Conservation (phyloP, 2,329 filamentous ascomycete genomes). For the Byssothecium circinans region DNA sequence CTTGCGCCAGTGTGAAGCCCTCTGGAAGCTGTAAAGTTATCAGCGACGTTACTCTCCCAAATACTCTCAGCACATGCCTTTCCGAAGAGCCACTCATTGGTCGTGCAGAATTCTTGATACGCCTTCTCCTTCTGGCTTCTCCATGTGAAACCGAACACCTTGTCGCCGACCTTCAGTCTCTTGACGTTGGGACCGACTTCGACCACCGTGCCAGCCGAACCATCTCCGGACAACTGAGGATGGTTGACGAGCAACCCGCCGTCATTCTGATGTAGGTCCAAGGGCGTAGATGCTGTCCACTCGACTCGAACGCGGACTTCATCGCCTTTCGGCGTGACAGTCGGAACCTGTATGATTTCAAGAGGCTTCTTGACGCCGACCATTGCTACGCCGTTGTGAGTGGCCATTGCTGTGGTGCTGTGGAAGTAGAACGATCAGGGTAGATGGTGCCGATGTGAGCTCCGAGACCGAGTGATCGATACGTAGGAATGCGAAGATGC, state of each 20-base stretch:
- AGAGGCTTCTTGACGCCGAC: slow-evolving; percentile 42
- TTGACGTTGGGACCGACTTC: slow-evolving; percentile 52
- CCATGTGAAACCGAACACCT: slow-evolving; percentile 60
- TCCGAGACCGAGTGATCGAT: background rate
- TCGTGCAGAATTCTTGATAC: slow-evolving; percentile 59
- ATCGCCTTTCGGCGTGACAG: slow-evolving; percentile 36
- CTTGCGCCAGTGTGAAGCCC: slow-evolving; percentile 48
- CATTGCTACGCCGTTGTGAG: slow-evolving; percentile 48
- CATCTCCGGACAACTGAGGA: slow-evolving; percentile 56
- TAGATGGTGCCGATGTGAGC: background rate
- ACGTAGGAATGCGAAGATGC: background rate
- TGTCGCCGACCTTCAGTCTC: slow-evolving; percentile 55
- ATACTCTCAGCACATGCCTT: slow-evolving; percentile 14
- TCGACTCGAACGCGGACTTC: slow-evolving; percentile 59
- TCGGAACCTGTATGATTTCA: slow-evolving; percentile 40
- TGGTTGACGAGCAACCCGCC: slow-evolving; percentile 58
- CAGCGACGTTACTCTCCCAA: slow-evolving; percentile 1
- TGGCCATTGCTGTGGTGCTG: slow-evolving; percentile 33
- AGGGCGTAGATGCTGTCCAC: slow-evolving; percentile 63
- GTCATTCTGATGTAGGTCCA: slow-evolving; percentile 65
- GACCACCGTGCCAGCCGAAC: slow-evolving; percentile 57
- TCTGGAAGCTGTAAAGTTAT: slow-evolving; percentile 42
- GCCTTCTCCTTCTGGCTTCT: slow-evolving; percentile 52
- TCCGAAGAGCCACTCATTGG: slow-evolving; percentile 51
- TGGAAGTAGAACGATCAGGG: background rate